Conservation (phyloP, 1,139 yeast species). For the Candida smagusa region DNA sequence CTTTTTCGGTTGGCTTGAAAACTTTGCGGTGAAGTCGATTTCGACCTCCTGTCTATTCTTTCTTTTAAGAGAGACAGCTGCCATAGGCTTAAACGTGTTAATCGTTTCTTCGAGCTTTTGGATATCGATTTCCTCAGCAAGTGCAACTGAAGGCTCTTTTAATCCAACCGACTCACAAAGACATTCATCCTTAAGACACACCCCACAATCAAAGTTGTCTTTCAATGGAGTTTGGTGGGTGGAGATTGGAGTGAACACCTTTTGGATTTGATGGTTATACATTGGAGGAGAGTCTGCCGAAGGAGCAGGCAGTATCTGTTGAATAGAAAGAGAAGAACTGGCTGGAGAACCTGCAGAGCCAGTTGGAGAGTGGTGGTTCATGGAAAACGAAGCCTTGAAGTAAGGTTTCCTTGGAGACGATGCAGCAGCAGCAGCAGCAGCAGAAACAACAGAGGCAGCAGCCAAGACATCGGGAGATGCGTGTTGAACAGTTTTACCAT, state of each 20-base stretch:
- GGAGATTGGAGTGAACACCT: slow-evolving; percentile 1
- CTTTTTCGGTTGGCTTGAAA: slow-evolving; percentile 29
- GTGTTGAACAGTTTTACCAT: neutral
- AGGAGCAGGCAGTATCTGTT: slow-evolving; percentile 56
- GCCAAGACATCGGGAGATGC: neutral
- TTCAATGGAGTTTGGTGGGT: slow-evolving; percentile 9
- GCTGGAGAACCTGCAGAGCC: slow-evolving; percentile 10
- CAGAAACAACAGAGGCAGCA: slow-evolving; percentile 1
- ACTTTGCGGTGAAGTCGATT: slow-evolving; percentile 54
- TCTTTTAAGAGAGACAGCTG: slow-evolving; percentile 54
- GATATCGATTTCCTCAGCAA: slow-evolving; percentile 7
- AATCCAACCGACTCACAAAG: slow-evolving; percentile 67
- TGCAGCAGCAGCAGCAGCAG: slow-evolving; percentile 3
- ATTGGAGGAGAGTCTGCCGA: slow-evolving; percentile 46
- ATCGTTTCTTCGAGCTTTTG: slow-evolving; percentile 30
- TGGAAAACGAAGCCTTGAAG: slow-evolving; percentile 6
- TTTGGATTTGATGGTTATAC: slow-evolving; percentile 3
- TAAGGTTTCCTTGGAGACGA: neutral
- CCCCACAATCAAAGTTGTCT: slow-evolving; percentile 52
- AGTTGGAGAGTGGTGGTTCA: slow-evolving; percentile 7
- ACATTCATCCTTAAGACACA: slow-evolving; percentile 68
- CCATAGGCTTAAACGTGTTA: slow-evolving; percentile 49
- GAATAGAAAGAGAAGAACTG: slow-evolving; percentile 32
- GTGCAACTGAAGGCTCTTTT: slow-evolving; percentile 21
- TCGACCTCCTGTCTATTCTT: slow-evolving; percentile 27